Evolutionary conservation across 2,329 filamentous ascomycete species (phyloP).

Genomic region (Orbilia quercus): DNA sequence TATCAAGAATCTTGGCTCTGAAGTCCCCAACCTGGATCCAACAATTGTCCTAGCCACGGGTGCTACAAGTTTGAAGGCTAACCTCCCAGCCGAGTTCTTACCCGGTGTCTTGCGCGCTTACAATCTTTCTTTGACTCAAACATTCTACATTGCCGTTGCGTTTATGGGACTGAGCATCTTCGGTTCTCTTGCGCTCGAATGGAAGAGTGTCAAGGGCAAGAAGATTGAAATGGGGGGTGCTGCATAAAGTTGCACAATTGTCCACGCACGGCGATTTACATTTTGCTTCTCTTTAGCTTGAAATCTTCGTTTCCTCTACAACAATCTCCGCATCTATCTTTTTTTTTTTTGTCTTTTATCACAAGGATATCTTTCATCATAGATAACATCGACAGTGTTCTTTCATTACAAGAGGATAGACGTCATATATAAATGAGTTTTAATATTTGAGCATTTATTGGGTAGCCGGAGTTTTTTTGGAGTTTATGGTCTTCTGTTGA

Average conservation of each 20-base stretch:
- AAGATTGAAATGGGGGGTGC: conserved; percentile 59
- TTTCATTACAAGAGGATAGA: conserved; percentile 2
- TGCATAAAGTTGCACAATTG: conserved; percentile 23
- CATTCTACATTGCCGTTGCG: conserved; percentile 68
- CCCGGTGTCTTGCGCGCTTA: conserved; percentile 67
- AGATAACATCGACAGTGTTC: conserved; percentile 12
- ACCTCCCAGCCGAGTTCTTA: conserved; percentile 65
- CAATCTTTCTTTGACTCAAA: conserved; percentile 67
- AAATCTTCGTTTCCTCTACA: too few relatives aligned
- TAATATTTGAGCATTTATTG: conserved; percentile 2
- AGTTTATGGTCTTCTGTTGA: conserved; percentile 7
- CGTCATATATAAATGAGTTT: not conserved
- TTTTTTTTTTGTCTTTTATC: conserved; percentile 13
- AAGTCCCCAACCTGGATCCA: conserved; percentile 66
- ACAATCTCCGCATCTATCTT: conserved; percentile 35
- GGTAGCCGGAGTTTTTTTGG: conserved; percentile 32
- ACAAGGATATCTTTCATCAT: conserved; percentile 14
- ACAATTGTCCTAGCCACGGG: conserved; percentile 68
- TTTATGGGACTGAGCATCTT: conserved; percentile 67
- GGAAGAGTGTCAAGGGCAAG: conserved; percentile 65
- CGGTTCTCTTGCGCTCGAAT: conserved; percentile 65
- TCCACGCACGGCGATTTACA: not conserved
- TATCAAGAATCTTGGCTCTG: conserved; percentile 61
- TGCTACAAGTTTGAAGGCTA: conserved; percentile 66
- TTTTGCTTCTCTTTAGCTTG: not conserved